Evolutionary conservation across 1,139 yeast species (phyloP), one percentile per base, ranked within the genome.

Genomic region (Debaryomycetaceae sp.): DNA sequence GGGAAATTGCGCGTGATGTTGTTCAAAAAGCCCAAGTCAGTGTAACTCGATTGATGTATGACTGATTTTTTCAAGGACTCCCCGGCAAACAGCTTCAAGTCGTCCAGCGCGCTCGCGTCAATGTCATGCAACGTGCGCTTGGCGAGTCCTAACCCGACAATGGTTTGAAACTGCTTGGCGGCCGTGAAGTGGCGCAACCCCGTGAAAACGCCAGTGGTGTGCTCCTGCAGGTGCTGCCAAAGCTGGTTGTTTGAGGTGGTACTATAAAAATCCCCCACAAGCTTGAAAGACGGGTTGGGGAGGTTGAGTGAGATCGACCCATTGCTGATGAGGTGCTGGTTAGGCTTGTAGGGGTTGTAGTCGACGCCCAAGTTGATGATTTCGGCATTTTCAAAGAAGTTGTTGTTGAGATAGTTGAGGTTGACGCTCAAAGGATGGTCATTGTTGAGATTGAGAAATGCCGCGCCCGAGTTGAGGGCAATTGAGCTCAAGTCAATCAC

Each of bases 341-440:
- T 60, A 13, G 73, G 73, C 41, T 63, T 65, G 46, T 66, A 67
- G 6, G 74, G 74, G 36, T 60, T 62, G 42, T 67, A 67, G 42
- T 61, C 53, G 18, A 65, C 71, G 6, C 67, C 68, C 23, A 65
- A 45, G 31, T 59, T 51, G 30, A 66, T 65, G 29, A 51, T 41
- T 43, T 67, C 74, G 7, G 65, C 72, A 42, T 67, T 66, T 29
- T 58, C 58, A 43, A 64, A 61, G 48, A 66, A 63, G 46, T 66
- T 66, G 42, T 61, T 62, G 47, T 66, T 65, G 38, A 58, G 45
- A 42, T 67, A 65, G 40, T 62, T 57, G 41, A 66, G 53, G 29
- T 53, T 53, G 27, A 67, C 53, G 38, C 59, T 64, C 44, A 66
- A 50, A 32, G 57, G 50, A 34, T 64, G 71, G 32, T 65, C 69